A percentile compares a stretch with the other conserved stretches of the same genome.
Evolutionary conservation across 2,329 filamentous ascomycete genomes (phyloP).

Genomic region (Fulvia fulva): DNA sequence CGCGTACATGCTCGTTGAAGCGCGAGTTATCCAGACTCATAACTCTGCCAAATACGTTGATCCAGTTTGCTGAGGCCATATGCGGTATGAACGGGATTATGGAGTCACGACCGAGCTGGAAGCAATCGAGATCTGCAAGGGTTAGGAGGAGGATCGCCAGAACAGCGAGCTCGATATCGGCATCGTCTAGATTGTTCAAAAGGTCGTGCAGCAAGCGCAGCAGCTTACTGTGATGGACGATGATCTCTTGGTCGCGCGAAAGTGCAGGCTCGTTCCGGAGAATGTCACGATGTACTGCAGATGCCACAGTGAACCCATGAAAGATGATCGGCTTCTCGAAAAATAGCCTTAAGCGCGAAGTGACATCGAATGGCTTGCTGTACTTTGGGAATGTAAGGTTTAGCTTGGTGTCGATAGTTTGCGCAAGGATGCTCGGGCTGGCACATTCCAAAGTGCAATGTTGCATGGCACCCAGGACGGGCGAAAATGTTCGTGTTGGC

Average conservation of each 20-base stretch:
- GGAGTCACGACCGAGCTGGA: not conserved
- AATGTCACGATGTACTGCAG: not conserved
- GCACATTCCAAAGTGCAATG: not conserved
- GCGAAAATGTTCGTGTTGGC: not conserved
- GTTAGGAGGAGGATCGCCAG: not conserved
- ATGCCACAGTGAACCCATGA: not conserved
- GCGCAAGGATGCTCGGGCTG: not conserved
- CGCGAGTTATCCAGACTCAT: not conserved
- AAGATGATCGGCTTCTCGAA: not conserved
- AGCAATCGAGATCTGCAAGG: not conserved
- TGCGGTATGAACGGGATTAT: not conserved
- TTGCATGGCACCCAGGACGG: not conserved
- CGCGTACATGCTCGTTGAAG: not conserved
- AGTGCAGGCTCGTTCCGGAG: not conserved
- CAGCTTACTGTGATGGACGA: not conserved
- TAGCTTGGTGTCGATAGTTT: not conserved
- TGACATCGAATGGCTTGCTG: not conserved
- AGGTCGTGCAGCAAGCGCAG: not conserved
- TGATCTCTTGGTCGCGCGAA: not conserved
- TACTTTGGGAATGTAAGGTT: not conserved
- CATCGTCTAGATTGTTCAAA: not conserved
- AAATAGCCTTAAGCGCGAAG: not conserved
- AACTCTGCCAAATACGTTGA: not conserved
- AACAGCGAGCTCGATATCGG: not conserved
- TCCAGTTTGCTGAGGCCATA: not conserved